These are phyloP conservation scores for Kockovaella imperatae DNA, from an alignment of 768 basidiomycete species.

Conservation along the genomic window DNA sequence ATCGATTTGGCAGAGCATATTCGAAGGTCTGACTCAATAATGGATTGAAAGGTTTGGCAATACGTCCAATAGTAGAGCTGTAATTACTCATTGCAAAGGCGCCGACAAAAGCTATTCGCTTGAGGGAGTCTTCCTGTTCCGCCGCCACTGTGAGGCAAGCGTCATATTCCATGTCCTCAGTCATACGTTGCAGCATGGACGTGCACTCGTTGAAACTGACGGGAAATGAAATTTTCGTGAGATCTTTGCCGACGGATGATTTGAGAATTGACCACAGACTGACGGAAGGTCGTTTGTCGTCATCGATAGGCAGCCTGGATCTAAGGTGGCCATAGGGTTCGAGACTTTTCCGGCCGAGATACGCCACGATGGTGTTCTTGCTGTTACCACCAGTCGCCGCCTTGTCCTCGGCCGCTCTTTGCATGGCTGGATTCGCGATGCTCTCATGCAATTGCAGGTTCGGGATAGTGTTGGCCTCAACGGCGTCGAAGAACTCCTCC, in stretches of 20 bases:
- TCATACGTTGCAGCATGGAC: constrained; percentile 93
- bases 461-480: constrained; percentile 71
- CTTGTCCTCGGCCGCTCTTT: constrained; percentile 13
- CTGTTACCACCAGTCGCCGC: constrained; percentile 2
- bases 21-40: constrained; percentile 96
- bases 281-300: constrained; percentile 75
- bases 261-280: constrained; percentile 81
- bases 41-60: constrained; percentile 95
- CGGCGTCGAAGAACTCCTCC: constrained; percentile 97
- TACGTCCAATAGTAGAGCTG: constrained; percentile 87
- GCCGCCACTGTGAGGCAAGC: constrained; percentile 85
- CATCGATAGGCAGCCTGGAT: constrained; percentile 54
- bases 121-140: constrained; percentile 64
- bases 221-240: constrained; percentile 91
- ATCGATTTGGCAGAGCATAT: constrained; percentile 80
- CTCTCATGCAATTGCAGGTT: constrained; percentile 64
- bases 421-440: constrained; percentile 50
- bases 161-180: constrained; percentile 94
- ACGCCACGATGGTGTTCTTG: constrained; percentile 37
- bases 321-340: constrained; percentile 63
- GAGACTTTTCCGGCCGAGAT: constrained; percentile 47
- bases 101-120: constrained; percentile 81
- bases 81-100: constrained; percentile 98
- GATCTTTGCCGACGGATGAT: constrained; percentile 88
- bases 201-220: constrained; percentile 63